Percentiles rank a stretch among this genome's conserved stretches.
phyloP scores from a whole-genome alignment of 139 green algal genomes.

The Nannochloris sp. region DNA sequence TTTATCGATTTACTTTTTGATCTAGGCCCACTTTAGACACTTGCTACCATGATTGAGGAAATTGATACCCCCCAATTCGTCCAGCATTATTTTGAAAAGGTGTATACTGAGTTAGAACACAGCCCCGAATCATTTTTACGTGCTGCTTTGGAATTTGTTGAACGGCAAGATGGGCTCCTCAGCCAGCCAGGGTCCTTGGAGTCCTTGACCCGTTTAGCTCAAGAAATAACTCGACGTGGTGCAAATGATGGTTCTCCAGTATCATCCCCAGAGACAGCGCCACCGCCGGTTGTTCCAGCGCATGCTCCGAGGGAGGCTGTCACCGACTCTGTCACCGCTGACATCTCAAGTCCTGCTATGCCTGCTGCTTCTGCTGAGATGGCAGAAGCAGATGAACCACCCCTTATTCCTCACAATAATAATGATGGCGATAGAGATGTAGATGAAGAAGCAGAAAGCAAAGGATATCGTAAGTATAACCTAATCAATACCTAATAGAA shows the following conservation, averaged over 20 bases:
- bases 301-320: too few relatives aligned
- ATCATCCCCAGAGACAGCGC: background rate
- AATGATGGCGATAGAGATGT: too few relatives aligned
- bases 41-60: conserved; percentile 10
- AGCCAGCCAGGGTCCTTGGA: background rate
- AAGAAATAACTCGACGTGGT: background rate
- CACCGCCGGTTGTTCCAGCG: background rate
- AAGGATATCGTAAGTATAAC: too few relatives aligned
- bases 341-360: background rate
- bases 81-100: conserved; percentile 27
- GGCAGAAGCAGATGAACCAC: background rate
- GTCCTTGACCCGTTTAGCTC: background rate
- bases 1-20: too few relatives aligned
- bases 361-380: background rate
- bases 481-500: too few relatives aligned
- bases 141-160: conserved; percentile 7
- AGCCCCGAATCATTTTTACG: conserved; percentile 8
- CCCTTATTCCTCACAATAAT: background rate
- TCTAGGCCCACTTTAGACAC: too few relatives aligned
- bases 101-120: background rate
- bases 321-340: background rate
- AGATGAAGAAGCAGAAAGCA: background rate
- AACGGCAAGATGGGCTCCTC: background rate
- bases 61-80: conserved; percentile 2
- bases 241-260: background rate